Evolutionary conservation across 139 green algal genomes (phyloP), one percentile per base, ranked within the genome.

Genomic region (Asterochloris sp.): DNA sequence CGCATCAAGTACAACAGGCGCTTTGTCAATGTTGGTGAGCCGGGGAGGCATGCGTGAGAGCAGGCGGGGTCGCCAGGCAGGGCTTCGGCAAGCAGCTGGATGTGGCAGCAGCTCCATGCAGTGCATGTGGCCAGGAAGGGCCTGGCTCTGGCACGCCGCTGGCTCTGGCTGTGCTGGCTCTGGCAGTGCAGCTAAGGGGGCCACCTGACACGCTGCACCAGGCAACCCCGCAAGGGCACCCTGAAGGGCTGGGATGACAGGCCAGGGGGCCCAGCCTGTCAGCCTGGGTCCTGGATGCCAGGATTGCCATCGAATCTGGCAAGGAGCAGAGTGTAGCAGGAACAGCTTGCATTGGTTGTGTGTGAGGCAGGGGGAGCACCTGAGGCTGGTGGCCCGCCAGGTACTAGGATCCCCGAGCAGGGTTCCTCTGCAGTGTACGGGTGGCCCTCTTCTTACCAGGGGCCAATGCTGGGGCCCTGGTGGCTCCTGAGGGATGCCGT

Each of bases 1-100:
- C 90, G 97, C 69, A 91, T 98, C 62, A 94, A 98, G 89, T 99
- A 99, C 95, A 99, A 98, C 92, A 89, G 97, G 83, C 93, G 97
- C 73, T 99, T 99, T 79, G 94, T 97, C 28, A 97, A 95, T 83
- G 92, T 96, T 80, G 90, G 87, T 90, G 78, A 83, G 86, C 38
- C 6, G 38, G 38, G 38, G 38, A 54, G 38, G 38, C 38, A 54
- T 54, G 82, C 66, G 9, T 73, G 23, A 24, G 66, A 6, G 38
- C 38, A 54, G 38, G 38, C 2, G 38, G 38, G 38, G 38, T 54
- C 38, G 38, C 2, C 4, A 10, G 38, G 38, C 38, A 54, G 38
- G 38, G 38, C 38, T 54, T 2, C 6, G 38, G 38, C 38, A 54
- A 54, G 38, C 38, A 54, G 38, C 38, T 54, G 38, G 38, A 54